Base-by-base conservation (phyloP, 306 rosid species). In the Cucurbita maxima region DNA sequence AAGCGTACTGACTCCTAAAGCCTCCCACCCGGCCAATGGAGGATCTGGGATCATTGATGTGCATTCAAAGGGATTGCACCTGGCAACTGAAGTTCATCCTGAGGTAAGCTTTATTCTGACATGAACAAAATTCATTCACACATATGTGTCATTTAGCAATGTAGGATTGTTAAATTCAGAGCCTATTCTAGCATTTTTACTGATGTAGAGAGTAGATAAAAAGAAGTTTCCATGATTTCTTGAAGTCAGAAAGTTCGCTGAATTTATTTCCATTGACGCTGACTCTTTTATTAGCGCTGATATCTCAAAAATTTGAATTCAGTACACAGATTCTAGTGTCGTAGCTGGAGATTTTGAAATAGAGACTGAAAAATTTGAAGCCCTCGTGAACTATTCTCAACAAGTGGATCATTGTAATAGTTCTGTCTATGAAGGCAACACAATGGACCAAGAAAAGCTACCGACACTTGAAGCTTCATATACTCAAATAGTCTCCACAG, bases 91-190 rank as follows among this genome's bases (percentile, higher is more conserved):
- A 79, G 79, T 78, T 70, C 75, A 41, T 54, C 85, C 83, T 25
- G 70, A 83, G 96, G 98, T 92, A 83, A 76, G 18, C 47, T 43
- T 60, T 62, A 73, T 58, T 57, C 68, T 38, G 25, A 56, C 20
- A 20, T 41, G 57, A 70, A 50, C 15, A 67, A 69, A 48, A 25
- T 14, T 25, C 44, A 69, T 15, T 48, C 38, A 69, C 20, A 25
- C 20, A 3, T 61, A 36, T 45, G 19, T 68, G 13, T 19, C 55
- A 19, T 47, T 68, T 11, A 44, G 52, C 20, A 13, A 22, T 15
- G 7, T 30, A 50, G 58, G 59, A 52, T 50, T 51, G 41, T 70
- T 15, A 70, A 68, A 25, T 50, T 50, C 5, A 48, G 44, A 70
- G 20, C 4, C 41, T 16, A 48, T 50, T 51, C 57, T 70, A 50